Percentiles rank a stretch among this genome's conserved stretches.
Evolutionary conservation across 495 filamentous ascomycete genomes (phyloP).

Genomic region (Glonium stellatum): DNA sequence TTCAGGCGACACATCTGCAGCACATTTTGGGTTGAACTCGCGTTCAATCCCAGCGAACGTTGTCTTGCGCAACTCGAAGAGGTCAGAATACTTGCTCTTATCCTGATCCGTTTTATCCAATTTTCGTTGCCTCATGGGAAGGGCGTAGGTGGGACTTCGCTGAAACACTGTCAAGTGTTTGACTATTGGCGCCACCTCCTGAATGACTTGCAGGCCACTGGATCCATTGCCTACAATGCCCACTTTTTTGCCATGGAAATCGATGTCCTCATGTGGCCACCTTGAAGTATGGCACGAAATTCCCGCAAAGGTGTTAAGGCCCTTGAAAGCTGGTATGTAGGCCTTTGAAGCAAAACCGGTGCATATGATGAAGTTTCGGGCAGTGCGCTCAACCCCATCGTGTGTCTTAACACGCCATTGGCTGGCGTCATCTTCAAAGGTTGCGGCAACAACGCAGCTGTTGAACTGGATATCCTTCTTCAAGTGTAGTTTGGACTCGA

Average conservation of each 20-base stretch:
- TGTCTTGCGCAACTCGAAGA: not conserved
- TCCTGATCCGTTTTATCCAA: conserved; percentile 1
- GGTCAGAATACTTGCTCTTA: not conserved
- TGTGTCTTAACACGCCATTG: conserved; percentile 2
- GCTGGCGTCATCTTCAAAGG: conserved; percentile 3
- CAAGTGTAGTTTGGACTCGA: conserved; percentile 8
- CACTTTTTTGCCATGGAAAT: conserved; percentile 9
- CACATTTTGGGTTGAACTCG: conserved; percentile 4
- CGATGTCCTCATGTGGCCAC: conserved; percentile 14
- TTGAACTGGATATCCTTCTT: conserved; percentile 13
- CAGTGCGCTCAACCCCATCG: not conserved
- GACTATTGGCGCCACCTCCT: conserved; percentile 1
- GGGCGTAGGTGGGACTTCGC: conserved; percentile 2
- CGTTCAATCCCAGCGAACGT: conserved; percentile 9
- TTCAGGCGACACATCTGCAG: conserved; percentile 6
- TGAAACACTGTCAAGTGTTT: conserved; percentile 8
- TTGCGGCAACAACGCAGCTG: not conserved
- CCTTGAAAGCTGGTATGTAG: conserved; percentile 9
- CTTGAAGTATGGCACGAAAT: not conserved
- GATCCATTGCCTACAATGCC: conserved; percentile 12
- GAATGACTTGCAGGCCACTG: conserved; percentile 10
- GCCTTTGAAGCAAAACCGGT: conserved; percentile 17
- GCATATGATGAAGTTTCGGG: conserved; percentile 1
- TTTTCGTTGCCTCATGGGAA: conserved; percentile 9
- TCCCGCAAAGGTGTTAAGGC: conserved; percentile 12